These are phyloP conservation scores for Hysterium pulicare DNA, from an alignment of 2,329 filamentous ascomycete species.

Conservation along the genomic window DNA sequence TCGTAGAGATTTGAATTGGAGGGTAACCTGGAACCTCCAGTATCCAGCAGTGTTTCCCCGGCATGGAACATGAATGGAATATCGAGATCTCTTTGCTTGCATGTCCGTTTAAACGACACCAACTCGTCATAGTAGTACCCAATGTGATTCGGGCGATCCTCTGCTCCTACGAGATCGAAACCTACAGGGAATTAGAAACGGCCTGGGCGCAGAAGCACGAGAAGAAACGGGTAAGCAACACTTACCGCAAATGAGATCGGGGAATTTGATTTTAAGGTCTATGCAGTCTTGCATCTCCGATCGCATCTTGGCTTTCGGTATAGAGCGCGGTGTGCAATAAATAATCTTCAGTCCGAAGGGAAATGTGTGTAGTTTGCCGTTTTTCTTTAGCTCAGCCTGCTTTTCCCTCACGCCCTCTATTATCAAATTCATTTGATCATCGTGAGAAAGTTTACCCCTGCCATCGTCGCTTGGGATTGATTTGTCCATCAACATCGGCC, in stretches of 20 bases:
- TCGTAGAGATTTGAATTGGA: slow-evolving; percentile 63
- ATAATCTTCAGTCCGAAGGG: slow-evolving; percentile 65
- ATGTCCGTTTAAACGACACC: slow-evolving; percentile 54
- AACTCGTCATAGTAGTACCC: slow-evolving; percentile 58
- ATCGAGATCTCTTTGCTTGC: slow-evolving; percentile 46
- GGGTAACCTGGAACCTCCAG: slow-evolving; percentile 59
- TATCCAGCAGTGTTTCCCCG: slow-evolving; percentile 66
- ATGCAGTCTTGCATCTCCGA: slow-evolving; percentile 60
- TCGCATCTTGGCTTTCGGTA: slow-evolving; percentile 47
- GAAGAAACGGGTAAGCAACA: slow-evolving; percentile 1
- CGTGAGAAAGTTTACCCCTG: slow-evolving; percentile 50
- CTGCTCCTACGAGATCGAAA: slow-evolving; percentile 66
- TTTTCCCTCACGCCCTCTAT: slow-evolving; percentile 52
- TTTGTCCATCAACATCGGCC: slow-evolving; percentile 67
- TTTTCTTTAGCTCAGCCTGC: slow-evolving; percentile 35
- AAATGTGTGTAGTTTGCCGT: slow-evolving; percentile 46
- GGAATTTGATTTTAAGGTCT: slow-evolving; percentile 55
- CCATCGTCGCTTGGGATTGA: slow-evolving; percentile 60
- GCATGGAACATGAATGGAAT: slow-evolving; percentile 76
- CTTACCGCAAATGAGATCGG: slow-evolving; percentile 62
- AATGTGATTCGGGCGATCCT: slow-evolving; percentile 61
- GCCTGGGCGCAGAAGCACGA: too few species aligned
- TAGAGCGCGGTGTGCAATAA: slow-evolving; percentile 66
- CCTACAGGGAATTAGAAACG: slow-evolving; percentile 40
- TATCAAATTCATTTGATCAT: slow-evolving; percentile 53